These are phyloP conservation scores for Trametes hirsuta DNA, from an alignment of 1,284 basidiomycete genomes.

Conservation along the genomic window DNA sequence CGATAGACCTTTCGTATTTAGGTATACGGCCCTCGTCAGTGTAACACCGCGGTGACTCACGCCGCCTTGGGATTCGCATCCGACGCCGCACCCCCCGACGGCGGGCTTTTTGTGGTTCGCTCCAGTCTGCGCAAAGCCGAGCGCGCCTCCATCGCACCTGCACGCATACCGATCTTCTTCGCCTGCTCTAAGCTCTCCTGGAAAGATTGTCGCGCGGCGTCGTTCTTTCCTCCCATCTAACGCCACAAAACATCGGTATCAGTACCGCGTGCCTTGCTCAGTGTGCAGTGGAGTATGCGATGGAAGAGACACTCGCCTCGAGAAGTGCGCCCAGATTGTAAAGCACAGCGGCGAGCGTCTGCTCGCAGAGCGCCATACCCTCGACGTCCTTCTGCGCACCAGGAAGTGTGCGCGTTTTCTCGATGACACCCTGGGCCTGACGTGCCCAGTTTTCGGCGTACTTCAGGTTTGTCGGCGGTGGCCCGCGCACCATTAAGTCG, in stretches of 20 bases:
- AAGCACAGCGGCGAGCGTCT: conserved; percentile 58
- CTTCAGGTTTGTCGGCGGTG: conserved; percentile 48
- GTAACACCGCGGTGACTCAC: too few relatives aligned
- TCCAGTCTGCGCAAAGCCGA: conserved; percentile 48
- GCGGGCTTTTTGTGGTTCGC: conserved; percentile 5
- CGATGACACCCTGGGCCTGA: conserved; percentile 54
- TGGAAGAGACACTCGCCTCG: conserved; percentile 38
- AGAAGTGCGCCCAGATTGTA: conserved; percentile 62
- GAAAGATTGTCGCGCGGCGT: conserved; percentile 49
- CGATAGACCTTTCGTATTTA: too few relatives aligned
- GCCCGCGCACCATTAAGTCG: conserved; percentile 55
- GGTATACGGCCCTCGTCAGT: too few relatives aligned
- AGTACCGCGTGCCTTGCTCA: neutral
- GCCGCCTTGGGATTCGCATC: neutral
- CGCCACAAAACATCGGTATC: neutral
- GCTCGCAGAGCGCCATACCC: conserved; percentile 49
- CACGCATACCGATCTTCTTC: conserved; percentile 49
- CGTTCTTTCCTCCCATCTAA: conserved; percentile 55
- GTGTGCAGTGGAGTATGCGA: neutral
- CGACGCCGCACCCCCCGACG: neutral
- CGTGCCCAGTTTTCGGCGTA: conserved; percentile 67
- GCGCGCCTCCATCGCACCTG: conserved; percentile 52
- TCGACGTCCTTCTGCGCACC: conserved; percentile 25
- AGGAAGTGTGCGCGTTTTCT: conserved; percentile 38
- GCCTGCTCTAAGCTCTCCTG: conserved; percentile 52